Evolutionary conservation across 768 basidiomycete species (phyloP).

Genomic region (Termitomyces sp.): DNA sequence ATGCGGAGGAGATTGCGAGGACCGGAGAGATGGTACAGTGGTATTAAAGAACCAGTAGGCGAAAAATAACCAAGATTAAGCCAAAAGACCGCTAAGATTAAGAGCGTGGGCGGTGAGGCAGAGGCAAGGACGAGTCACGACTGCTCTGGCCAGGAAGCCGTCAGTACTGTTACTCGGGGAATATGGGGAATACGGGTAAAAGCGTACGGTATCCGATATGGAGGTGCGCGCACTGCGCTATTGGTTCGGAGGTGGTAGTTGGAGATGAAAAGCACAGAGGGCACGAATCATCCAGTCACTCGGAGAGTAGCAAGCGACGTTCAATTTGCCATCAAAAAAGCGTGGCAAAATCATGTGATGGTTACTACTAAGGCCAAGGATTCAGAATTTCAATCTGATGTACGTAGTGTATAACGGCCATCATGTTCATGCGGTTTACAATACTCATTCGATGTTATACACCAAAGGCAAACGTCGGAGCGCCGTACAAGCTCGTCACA

Average conservation of each 20-base stretch:
- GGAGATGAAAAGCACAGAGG: conserved; percentile 11
- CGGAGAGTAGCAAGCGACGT: conserved; percentile 15
- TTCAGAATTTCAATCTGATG: too few species aligned
- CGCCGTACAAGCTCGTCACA: conserved; percentile 53
- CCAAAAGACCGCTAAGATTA: neutral
- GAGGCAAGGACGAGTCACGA: neutral
- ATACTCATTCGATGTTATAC: conserved; percentile 25
- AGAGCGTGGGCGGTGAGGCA: neutral
- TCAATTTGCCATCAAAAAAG: conserved; percentile 16
- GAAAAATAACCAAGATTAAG: conserved; percentile 3
- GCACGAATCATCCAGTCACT: conserved; percentile 13
- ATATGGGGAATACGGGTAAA: neutral
- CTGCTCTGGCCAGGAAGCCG: neutral
- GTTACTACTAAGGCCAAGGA: too few species aligned
- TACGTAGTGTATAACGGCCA: neutral
- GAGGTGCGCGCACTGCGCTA: conserved; percentile 18
- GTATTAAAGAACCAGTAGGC: neutral
- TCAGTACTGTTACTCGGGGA: neutral
- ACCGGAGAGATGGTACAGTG: conserved; percentile 5
- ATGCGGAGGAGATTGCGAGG: neutral
- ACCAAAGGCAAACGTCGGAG: conserved; percentile 68
- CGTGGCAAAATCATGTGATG: conserved; percentile 19
- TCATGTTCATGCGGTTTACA: neutral
- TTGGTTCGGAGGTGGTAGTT: conserved; percentile 6
- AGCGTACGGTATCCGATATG: conserved; percentile 4